Evolutionary conservation across 2,329 filamentous ascomycete species (phyloP).

Genomic region (Talaromyces rugulosus): DNA sequence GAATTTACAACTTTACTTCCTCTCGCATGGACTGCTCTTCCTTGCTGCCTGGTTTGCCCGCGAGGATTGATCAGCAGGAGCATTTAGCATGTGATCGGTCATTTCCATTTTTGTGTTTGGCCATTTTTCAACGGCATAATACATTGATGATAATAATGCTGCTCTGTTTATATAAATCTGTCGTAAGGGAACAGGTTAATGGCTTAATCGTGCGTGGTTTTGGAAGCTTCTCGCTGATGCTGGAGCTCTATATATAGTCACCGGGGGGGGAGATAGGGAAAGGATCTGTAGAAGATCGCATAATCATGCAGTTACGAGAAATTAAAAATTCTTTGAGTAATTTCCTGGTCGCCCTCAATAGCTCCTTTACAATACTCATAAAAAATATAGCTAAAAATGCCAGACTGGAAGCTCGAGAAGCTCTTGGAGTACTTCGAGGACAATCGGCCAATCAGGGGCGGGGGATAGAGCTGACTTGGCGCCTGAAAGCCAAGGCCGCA

Average conservation of each 20-base stretch:
- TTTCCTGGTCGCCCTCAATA: not conserved
- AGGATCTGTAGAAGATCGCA: no score
- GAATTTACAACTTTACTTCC: no score
- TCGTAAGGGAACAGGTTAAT: no score
- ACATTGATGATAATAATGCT: conserved; percentile 2
- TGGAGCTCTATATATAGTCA: not conserved
- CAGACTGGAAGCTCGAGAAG: not conserved
- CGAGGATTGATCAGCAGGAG: not conserved
- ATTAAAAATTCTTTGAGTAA: not conserved
- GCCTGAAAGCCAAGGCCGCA: not conserved
- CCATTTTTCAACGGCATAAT: not conserved
- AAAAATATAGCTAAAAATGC: not conserved
- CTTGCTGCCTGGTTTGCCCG: not conserved
- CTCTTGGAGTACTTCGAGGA: not conserved
- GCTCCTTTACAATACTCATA: not conserved
- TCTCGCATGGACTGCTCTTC: not conserved
- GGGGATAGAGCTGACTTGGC: not conserved
- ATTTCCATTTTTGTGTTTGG: not conserved
- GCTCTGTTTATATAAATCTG: not conserved
- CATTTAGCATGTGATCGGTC: not conserved
- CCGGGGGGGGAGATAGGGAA: not conserved
- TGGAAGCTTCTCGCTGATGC: not conserved
- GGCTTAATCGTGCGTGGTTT: not conserved
- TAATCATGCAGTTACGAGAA: not conserved
- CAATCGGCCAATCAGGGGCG: not conserved